A percentile compares a stretch with the other conserved stretches of the same genome.
These are phyloP conservation scores for Fusarium decemcellulare DNA, from an alignment of 2,329 filamentous ascomycete species.

Conservation along the genomic window DNA sequence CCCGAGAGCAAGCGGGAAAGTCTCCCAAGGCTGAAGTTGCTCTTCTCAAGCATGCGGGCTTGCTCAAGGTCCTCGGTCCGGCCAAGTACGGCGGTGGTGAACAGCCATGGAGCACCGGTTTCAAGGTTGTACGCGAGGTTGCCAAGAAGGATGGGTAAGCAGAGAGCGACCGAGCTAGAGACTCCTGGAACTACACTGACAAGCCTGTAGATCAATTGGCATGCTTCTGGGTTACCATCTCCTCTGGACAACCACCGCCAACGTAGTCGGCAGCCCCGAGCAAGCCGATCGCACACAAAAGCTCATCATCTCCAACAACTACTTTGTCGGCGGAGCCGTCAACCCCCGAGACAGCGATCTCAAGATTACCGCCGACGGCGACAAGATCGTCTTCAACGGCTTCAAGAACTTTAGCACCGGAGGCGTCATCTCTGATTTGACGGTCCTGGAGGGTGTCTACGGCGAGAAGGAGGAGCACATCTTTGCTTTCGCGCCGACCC, in stretches of 20 bases:
- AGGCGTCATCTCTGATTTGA: conserved; percentile 75
- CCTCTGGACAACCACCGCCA: conserved; percentile 73
- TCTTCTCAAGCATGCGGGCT: conserved; percentile 58
- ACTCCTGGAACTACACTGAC: not conserved
- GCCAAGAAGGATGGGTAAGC: conserved; percentile 73
- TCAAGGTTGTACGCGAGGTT: conserved; percentile 72
- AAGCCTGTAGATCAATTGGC: conserved; percentile 64
- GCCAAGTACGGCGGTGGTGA: conserved; percentile 60
- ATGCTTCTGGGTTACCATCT: conserved; percentile 78
- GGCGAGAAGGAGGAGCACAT: conserved; percentile 72
- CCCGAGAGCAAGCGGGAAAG: conserved; percentile 56
- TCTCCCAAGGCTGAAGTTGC: conserved; percentile 57
- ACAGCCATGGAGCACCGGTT: conserved; percentile 65
- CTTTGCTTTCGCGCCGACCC: conserved; percentile 72
- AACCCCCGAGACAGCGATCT: conserved; percentile 76
- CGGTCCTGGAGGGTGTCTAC: conserved; percentile 74
- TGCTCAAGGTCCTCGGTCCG: conserved; percentile 57
- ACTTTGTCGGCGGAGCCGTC: conserved; percentile 76
- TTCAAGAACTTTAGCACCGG: conserved; percentile 78
- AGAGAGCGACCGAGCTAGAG: not conserved
- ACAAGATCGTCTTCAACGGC: conserved; percentile 71
- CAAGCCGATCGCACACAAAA: conserved; percentile 71
- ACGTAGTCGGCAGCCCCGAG: conserved; percentile 71
- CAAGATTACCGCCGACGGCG: conserved; percentile 67
- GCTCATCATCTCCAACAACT: conserved; percentile 73